A percentile compares a stretch with the other conserved stretches of the same genome.
Conservation (phyloP, 805 yeast genomes). For the Ogataea naganishii region DNA sequence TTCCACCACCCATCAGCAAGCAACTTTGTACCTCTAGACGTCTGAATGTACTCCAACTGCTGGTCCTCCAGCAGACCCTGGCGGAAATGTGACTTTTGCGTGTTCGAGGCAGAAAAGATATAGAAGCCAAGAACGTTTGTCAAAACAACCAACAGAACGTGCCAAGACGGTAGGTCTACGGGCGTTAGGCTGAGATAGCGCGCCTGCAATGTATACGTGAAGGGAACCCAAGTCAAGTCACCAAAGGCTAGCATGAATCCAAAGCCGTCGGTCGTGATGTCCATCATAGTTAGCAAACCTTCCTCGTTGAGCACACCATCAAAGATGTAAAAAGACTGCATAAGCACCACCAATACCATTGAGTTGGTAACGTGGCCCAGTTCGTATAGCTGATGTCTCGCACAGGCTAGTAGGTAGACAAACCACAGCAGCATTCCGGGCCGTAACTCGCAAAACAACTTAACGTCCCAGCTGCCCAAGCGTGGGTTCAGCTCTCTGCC, state of each 20-base stretch:
- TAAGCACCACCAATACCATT: slow-evolving; percentile 51
- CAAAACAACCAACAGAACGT: slow-evolving; percentile 27
- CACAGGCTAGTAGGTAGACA: slow-evolving; percentile 64
- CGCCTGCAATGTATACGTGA: slow-evolving; percentile 80
- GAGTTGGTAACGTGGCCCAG: slow-evolving; percentile 62
- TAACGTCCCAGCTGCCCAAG: slow-evolving; percentile 76
- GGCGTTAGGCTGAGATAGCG: slow-evolving; percentile 67
- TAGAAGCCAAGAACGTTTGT: slow-evolving; percentile 52
- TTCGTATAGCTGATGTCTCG: slow-evolving; percentile 69
- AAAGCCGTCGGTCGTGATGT: slow-evolving; percentile 91
- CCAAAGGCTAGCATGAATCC: slow-evolving; percentile 97
- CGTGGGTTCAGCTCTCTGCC: slow-evolving; percentile 96
- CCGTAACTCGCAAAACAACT: slow-evolving; percentile 85
- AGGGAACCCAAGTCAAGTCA: slow-evolving; percentile 87
- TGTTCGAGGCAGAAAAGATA: slow-evolving; percentile 78
- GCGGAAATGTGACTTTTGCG: slow-evolving; percentile 78
- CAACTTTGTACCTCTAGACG: slow-evolving; percentile 71
- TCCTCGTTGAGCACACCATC: slow-evolving; percentile 92
- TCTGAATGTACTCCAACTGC: slow-evolving; percentile 60
- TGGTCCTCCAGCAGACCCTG: slow-evolving; percentile 65
- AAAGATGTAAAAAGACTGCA: slow-evolving; percentile 77
- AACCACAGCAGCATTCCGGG: slow-evolving; percentile 92
- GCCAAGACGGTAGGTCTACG: slow-evolving; percentile 38
- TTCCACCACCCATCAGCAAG: slow-evolving; percentile 97
- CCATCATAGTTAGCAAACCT: slow-evolving; percentile 91